Conservation (phyloP, 129 eudicot genomes). For the Calendula officinalis region DNA sequence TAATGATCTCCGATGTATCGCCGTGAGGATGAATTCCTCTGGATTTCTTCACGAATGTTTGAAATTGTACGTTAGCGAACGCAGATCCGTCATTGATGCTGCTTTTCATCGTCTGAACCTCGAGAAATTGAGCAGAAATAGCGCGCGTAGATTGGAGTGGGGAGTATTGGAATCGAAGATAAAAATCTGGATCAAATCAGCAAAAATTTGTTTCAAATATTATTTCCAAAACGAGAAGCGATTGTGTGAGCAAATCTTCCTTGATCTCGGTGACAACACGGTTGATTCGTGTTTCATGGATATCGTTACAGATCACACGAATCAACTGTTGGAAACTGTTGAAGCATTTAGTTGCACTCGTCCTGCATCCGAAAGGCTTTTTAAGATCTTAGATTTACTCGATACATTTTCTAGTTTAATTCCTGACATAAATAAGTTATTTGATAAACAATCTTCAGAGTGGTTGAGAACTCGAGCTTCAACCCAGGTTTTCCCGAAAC, state of each 20-base stretch:
- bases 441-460: slow-evolving; percentile 7
- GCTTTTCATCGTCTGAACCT: neutral
- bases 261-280: neutral
- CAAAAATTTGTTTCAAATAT: neutral
- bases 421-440: slow-evolving; percentile 17
- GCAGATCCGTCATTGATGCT: neutral
- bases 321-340: slow-evolving; percentile 23
- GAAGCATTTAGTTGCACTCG: slow-evolving; percentile 24
- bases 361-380: slow-evolving; percentile 25
- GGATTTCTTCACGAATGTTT: slow-evolving; percentile 18
- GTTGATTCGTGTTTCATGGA: slow-evolving; percentile 24
- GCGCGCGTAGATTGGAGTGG: slow-evolving; percentile 8
- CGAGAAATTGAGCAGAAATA: slow-evolving; percentile 20
- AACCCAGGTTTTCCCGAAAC: neutral
- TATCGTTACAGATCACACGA: slow-evolving; percentile 24
- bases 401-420: slow-evolving; percentile 17
- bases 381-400: slow-evolving; percentile 15
- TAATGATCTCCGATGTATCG: slow-evolving; percentile 18
- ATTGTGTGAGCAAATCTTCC: slow-evolving; percentile 15
- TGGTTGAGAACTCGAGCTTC: slow-evolving; percentile 3
- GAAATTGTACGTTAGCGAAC: slow-evolving; percentile 3
- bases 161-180: slow-evolving; percentile 16
- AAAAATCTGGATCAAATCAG: slow-evolving; percentile 23
- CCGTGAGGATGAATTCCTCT: slow-evolving; percentile 11
- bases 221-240: slow-evolving; percentile 27